phyloP scores from a whole-genome alignment of 495 filamentous ascomycete genomes.

The Talaromyces stipitatus region DNA sequence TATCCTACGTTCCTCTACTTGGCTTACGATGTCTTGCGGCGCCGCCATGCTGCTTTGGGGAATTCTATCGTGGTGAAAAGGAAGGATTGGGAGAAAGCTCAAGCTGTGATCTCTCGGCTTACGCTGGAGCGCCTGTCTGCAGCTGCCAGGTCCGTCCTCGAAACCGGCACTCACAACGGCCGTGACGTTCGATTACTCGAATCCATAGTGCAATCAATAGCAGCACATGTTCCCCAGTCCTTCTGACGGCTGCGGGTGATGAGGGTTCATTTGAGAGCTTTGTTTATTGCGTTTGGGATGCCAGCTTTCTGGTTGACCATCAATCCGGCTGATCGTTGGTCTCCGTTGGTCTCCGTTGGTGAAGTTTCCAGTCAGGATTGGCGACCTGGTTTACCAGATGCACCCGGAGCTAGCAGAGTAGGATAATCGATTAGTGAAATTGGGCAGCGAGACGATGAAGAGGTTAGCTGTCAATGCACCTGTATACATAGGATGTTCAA shows the following conservation, averaged over 20 bases:
- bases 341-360: slow-evolving; percentile 9
- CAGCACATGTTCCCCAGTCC: background rate
- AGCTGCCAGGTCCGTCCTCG: slow-evolving; percentile 1
- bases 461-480: too few species aligned
- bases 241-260: slow-evolving; percentile 3
- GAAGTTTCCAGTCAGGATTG: too few species aligned
- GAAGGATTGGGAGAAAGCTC: background rate
- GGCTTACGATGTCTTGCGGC: slow-evolving; percentile 8
- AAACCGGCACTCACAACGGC: background rate
- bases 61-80: slow-evolving; percentile 7
- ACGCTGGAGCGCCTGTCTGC: background rate
- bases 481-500: too few species aligned
- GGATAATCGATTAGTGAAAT: too few species aligned
- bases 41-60: slow-evolving; percentile 7
- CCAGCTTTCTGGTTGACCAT: slow-evolving; percentile 10
- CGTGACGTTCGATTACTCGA: background rate
- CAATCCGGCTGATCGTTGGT: slow-evolving; percentile 8
- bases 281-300: slow-evolving; percentile 8
- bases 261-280: background rate
- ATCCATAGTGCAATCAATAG: background rate
- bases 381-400: too few species aligned
- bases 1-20: slow-evolving; percentile 11
- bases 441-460: too few species aligned
- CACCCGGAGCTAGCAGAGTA: too few species aligned
- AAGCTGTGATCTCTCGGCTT: slow-evolving; percentile 1